Evolutionary conservation across 2,329 filamentous ascomycete genomes (phyloP).

Genomic region (Leptographium wingfieldii): DNA sequence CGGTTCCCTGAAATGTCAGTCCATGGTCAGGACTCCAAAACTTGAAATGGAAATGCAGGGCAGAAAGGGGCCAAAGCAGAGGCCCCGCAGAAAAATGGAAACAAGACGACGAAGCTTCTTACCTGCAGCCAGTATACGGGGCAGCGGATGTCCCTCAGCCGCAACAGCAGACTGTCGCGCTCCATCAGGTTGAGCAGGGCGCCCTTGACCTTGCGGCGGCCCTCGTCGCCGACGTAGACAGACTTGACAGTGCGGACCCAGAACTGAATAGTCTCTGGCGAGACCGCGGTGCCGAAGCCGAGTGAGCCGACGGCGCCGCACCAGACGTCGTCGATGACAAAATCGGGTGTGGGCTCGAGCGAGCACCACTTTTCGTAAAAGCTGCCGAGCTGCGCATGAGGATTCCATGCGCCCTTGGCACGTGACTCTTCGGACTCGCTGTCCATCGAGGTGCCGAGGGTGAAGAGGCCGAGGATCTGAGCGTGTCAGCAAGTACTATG

Average conservation of each 20-base stretch:
- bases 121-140: conserved; percentile 35
- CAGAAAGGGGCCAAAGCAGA: neutral
- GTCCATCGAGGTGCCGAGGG: conserved; percentile 36
- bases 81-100: neutral
- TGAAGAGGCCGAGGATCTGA: conserved; percentile 31
- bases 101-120: neutral
- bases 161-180: conserved; percentile 33
- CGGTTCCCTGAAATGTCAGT: conserved; percentile 26
- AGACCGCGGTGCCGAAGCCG: conserved; percentile 30
- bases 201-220: conserved; percentile 34
- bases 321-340: conserved; percentile 33
- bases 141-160: conserved; percentile 33
- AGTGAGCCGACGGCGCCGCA: conserved; percentile 30
- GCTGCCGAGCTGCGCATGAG: conserved; percentile 25
- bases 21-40: too few species aligned
- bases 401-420: conserved; percentile 34
- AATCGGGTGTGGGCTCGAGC: conserved; percentile 28
- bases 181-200: conserved; percentile 31
- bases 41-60: too few species aligned
- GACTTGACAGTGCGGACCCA: conserved; percentile 33
- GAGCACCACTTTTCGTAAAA: conserved; percentile 31
- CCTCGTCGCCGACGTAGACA: conserved; percentile 36
- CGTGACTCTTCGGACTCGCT: conserved; percentile 31
- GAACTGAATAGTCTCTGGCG: conserved; percentile 25
- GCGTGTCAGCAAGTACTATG: neutral